Evolutionary conservation across 2,329 filamentous ascomycete genomes (phyloP).

Genomic region (Arthrobotrys megalospora): DNA sequence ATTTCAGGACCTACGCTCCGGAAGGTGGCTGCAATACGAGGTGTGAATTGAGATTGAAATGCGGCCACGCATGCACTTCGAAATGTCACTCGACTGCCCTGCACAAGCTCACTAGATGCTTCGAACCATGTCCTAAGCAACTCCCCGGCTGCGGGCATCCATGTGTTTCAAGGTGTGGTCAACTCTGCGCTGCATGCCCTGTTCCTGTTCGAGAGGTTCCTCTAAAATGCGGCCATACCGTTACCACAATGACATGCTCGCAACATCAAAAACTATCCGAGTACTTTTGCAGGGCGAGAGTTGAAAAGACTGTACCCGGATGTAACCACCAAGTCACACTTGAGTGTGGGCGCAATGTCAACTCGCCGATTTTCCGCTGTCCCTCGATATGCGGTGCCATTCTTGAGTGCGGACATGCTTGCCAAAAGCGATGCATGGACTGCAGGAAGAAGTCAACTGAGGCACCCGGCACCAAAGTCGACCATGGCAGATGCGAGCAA

Average conservation of each 20-base stretch:
- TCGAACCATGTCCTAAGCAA: constrained; percentile 65
- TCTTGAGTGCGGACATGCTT: constrained; percentile 75
- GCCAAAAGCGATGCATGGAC: constrained; percentile 69
- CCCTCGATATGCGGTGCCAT: constrained; percentile 68
- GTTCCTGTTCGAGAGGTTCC: constrained; percentile 40
- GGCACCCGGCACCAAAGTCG: constrained; percentile 64
- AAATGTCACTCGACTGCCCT: constrained; percentile 64
- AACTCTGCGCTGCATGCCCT: constrained; percentile 60
- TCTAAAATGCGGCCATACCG: constrained; percentile 62
- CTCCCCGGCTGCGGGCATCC: constrained; percentile 65
- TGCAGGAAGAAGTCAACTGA: constrained; percentile 69
- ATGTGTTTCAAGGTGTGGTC: constrained; percentile 67
- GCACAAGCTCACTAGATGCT: constrained; percentile 65
- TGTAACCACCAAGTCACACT: constrained; percentile 73
- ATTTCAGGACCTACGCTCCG: constrained; percentile 73
- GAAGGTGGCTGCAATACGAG: constrained; percentile 75
- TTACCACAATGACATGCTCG: constrained; percentile 65
- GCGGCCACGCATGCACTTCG: constrained; percentile 63
- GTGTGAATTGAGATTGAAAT: constrained; percentile 67
- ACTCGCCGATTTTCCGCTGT: constrained; percentile 69
- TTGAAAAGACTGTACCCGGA: constrained; percentile 71
- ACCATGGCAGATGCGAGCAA: constrained; percentile 71
- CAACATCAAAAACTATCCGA: constrained; percentile 68
- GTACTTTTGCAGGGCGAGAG: constrained; percentile 71
- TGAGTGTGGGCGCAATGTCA: constrained; percentile 71